Base-by-base conservation (phyloP, 192 early-diverging fungal species). In the Coemansia asiatica region DNA sequence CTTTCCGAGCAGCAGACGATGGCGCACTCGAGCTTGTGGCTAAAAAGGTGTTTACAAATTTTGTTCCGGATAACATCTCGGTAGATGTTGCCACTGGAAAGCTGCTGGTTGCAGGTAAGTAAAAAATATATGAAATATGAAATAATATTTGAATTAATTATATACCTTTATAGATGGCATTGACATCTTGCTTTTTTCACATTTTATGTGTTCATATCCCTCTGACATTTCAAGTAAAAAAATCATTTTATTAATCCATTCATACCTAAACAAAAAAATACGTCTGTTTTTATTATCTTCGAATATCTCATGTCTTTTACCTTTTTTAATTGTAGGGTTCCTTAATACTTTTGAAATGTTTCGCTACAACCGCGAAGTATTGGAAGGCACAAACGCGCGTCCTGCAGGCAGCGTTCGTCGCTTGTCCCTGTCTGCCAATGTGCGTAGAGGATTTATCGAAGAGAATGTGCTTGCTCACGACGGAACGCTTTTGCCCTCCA, bases 51-150 rank as follows among this genome's bases (percentile, higher is more conserved):
- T 81, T 81, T 40, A 35, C 59, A 7, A 60, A 47, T 33, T 75
- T 81, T 75, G 69, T 81, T 18, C 78, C 78, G 3, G 78, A 81
- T 63, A 81, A 81, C 57, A 57, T 81, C n/a, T 81, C 72, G 7
- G 78, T 81, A 6, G 78, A 81, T 46, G 58, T 48, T 9, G 56
- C 64, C 31, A 71, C 78, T 27, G 78, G 78, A 6, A 65, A 75
- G 26, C 19, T 81, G 61, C 51, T 75, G 28, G 78, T 81, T 48
- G 69, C 78, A 71, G 78, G 78, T 81, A 81, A 68, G 76, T 53
- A 63, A 35, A 36, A 6, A 36, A 12, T 12, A 36, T 36, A n/a
- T n/a, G n/a, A n/a, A n/a, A n/a, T 36, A 36, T 0, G 13, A 36
- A 36, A 36, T 36, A 36, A 36, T 36, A 36, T 10, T 36, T 57